These are phyloP conservation scores for Penicillium robsamsonii DNA, from an alignment of 495 filamentous ascomycete genomes.

Conservation along the genomic window DNA sequence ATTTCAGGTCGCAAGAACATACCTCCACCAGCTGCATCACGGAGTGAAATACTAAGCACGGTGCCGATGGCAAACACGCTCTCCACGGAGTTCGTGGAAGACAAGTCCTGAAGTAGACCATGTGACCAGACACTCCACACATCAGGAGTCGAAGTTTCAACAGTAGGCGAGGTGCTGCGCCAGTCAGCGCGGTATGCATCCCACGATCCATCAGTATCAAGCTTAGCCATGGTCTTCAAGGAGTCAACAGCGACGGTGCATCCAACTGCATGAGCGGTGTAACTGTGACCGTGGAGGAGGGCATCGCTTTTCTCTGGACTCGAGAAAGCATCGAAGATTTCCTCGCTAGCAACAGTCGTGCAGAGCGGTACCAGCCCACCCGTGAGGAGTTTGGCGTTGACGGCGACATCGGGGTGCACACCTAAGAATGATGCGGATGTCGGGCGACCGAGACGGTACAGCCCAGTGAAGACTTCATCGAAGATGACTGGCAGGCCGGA, in stretches of 20 bases:
- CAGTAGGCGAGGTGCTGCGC: conserved; percentile 18
- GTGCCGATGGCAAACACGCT: conserved; percentile 68
- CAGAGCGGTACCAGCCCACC: conserved; percentile 75
- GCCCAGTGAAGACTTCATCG: conserved; percentile 79
- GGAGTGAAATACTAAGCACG: conserved; percentile 64
- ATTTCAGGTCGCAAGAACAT: conserved; percentile 17
- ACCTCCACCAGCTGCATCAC: conserved; percentile 47
- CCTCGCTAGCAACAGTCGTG: conserved; percentile 65
- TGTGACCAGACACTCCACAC: conserved; percentile 71
- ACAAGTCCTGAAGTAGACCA: conserved; percentile 55
- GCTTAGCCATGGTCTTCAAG: conserved; percentile 50
- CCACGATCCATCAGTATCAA: conserved; percentile 55
- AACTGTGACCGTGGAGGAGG: conserved; percentile 76
- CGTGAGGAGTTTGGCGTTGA: conserved; percentile 76
- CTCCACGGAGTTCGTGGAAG: conserved; percentile 50
- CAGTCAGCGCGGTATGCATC: conserved; percentile 44
- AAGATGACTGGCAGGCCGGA: conserved; percentile 70
- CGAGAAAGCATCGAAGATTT: conserved; percentile 67
- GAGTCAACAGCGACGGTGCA: conserved; percentile 67
- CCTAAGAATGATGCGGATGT: conserved; percentile 63
- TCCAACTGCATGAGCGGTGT: conserved; percentile 75
- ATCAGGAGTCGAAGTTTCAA: conserved; percentile 11
- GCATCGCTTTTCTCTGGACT: conserved; percentile 68
- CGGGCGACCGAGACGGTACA: conserved; percentile 71
- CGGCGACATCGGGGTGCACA: conserved; percentile 65